Evolutionary conservation across 2,329 filamentous ascomycete genomes (phyloP).

Genomic region (Plectosphaerella plurivora): DNA sequence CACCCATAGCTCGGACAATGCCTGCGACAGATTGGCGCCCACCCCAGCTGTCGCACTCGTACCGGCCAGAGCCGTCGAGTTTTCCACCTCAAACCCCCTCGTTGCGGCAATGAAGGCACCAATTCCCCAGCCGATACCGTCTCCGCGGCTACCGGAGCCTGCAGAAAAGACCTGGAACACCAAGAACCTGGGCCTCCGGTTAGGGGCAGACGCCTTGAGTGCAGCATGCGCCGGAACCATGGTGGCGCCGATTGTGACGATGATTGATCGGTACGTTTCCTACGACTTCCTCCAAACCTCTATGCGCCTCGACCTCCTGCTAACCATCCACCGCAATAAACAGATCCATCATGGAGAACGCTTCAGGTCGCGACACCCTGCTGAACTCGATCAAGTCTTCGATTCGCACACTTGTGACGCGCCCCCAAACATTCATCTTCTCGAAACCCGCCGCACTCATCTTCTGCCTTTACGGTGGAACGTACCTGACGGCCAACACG

Average conservation of each 20-base stretch:
- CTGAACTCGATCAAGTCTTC: conserved; percentile 55
- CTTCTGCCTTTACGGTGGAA: conserved; percentile 76
- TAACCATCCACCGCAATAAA: neutral
- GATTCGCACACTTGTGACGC: conserved; percentile 48
- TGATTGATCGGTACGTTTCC: conserved; percentile 72
- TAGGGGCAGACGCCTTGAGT: conserved; percentile 64
- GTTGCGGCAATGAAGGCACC: neutral
- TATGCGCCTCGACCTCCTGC: neutral
- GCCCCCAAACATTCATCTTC: conserved; percentile 57
- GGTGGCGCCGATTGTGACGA: conserved; percentile 79
- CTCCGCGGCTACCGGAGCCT: neutral
- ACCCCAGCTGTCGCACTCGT: too few relatives aligned
- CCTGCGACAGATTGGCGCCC: too few relatives aligned
- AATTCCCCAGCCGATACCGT: neutral
- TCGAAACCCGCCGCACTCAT: conserved; percentile 67
- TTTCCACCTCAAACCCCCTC: neutral
- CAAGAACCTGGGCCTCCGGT: conserved; percentile 60
- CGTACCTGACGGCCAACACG: conserved; percentile 82
- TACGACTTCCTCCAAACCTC: neutral
- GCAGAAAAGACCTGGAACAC: conserved; percentile 61
- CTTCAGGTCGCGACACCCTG: conserved; percentile 63
- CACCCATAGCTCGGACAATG: too few relatives aligned
- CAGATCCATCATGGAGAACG: conserved; percentile 77
- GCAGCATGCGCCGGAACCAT: conserved; percentile 69
- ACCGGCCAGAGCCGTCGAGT: too few relatives aligned